Conservation (phyloP, 225 moss, liverwort and hornwort genomes). For the Sphagnum contortum region DNA sequence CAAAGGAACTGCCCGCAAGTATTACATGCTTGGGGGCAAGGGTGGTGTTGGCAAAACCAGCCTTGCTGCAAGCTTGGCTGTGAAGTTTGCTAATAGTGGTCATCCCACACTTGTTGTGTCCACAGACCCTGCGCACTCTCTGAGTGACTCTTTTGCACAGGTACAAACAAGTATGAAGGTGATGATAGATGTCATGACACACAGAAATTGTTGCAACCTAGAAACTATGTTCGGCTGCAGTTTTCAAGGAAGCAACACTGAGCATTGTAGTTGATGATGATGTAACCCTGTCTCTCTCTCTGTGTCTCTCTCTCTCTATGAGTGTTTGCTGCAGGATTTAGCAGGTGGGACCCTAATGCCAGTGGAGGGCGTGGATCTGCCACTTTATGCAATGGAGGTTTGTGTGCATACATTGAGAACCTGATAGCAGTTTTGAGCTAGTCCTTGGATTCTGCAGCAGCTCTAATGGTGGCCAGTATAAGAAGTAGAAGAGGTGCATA, state of each 20-base stretch:
- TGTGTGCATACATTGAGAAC: conserved; percentile 1
- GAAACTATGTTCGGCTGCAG: no score
- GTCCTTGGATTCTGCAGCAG: no score
- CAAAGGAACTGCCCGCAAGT: conserved; percentile 67
- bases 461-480: no score
- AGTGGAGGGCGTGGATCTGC: conserved; percentile 87
- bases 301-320: no score
- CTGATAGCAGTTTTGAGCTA: no score
- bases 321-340: conserved; percentile 48
- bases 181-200: no score
- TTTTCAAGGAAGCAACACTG: no score
- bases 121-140: conserved; percentile 89
- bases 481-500: no score
- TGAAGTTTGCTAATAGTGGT: conserved; percentile 88
- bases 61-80: conserved; percentile 85
- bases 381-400: conserved; percentile 96
- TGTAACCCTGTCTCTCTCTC: no score
- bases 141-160: conserved; percentile 97
- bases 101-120: conserved; percentile 95
- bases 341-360: conserved; percentile 69
- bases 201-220: no score
- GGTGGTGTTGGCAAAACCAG: conserved; percentile 97
- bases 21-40: conserved; percentile 94
- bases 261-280: no score
- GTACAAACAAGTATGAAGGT: conserved; percentile 12